Evolutionary conservation across 2,329 filamentous ascomycete genomes (phyloP), one percentile per base, ranked within the genome.

Genomic region (Exophiala sp.): DNA sequence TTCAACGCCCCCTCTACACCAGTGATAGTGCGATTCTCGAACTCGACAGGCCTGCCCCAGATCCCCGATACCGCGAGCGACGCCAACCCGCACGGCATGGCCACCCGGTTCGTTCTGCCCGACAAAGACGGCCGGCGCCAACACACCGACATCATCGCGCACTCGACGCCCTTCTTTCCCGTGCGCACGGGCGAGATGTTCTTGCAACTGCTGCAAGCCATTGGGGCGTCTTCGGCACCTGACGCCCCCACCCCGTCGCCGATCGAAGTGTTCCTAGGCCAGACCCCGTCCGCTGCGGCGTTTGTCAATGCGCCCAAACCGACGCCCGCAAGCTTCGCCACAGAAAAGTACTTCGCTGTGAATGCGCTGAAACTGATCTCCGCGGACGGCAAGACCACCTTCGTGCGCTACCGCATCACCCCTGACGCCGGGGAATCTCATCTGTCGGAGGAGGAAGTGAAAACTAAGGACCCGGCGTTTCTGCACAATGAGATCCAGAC

Each of bases 81-180:
- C 44, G 70, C 71, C 53, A 72, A 73, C 51, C 75, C 76, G 0
- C 70, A 70, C 5, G 75, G 75, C 19, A 62, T 78, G 3, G 75
- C 68, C 2, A 60, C 77, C 24, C 72, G 76, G 1, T 78, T 79
- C 62, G 57, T 70, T 14, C 68, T 77, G 2, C 62, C 64, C 30
- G 60, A 37, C 14, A 19, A 63, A 2, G 56, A 58, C 5, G 65
- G 68, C 1, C 66, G 70, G 11, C 68, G 68, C 39, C 62, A 68
- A 16, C 78, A 81, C 63, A 80, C 77, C 1, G 78, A 82, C 59
- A 75, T 81, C 56, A 66, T 81, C 43, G 63, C 69, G 0, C 77
- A 81, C 63, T 75, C 71, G 1, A 75, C 73, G 1, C 67, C 71
- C 1, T 71, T 68, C 61, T 80, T 81, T 63, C 77, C 78, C 0